Evolutionary conservation across 2,329 filamentous ascomycete genomes (phyloP), one percentile per base, ranked within the genome.

Genomic region (Triangularia verruculosa): DNA sequence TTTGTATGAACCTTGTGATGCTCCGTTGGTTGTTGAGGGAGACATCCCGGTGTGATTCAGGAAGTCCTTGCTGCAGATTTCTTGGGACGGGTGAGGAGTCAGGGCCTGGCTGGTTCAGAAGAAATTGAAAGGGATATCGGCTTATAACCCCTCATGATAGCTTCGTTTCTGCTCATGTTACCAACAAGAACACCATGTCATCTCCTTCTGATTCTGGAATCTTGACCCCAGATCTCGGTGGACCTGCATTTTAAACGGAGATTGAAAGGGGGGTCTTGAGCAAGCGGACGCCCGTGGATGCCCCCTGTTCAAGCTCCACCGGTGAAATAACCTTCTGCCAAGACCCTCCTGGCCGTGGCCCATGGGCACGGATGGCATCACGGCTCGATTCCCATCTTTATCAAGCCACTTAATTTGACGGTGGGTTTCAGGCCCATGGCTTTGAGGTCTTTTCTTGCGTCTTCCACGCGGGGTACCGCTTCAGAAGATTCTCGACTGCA

Each of bases 241-340:
- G 61, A 30, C 58, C 64, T 59, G 61, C 43, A 65, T 63, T 63
- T 64, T 55, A 63, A 55, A 24, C 53, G 32, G 51, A 66, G 34
- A 66, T 63, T 56, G 52, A 34, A 64, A 66, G 54, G 66, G 65
- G 61, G 59, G 17, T 53, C 22, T 24, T 54, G 51, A 15, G 25
- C 25, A 24, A 24, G 47, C n/a, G 61, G 28, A 52, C 32, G 32
- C 39, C n/a, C 62, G 25, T 59, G 66, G 59, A 22, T 53, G 51
- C 15, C 28, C 63, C 63, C 39, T 60, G 61, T 34, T 64, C 24
- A 13, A 64, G 24, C 34, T 54, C 54, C 47, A 61, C 58, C 43
- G n/a, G 34, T 30, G 64, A 67, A 66, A 67, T 67, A 66, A 65
- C 63, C 55, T 62, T 67, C 32, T 64, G 66, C 66, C 63, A 67